Percentiles rank a stretch among this genome's conserved stretches.
These are phyloP conservation scores for Alternaria postmessia DNA, from an alignment of 2,329 filamentous ascomycete species.

Conservation along the genomic window DNA sequence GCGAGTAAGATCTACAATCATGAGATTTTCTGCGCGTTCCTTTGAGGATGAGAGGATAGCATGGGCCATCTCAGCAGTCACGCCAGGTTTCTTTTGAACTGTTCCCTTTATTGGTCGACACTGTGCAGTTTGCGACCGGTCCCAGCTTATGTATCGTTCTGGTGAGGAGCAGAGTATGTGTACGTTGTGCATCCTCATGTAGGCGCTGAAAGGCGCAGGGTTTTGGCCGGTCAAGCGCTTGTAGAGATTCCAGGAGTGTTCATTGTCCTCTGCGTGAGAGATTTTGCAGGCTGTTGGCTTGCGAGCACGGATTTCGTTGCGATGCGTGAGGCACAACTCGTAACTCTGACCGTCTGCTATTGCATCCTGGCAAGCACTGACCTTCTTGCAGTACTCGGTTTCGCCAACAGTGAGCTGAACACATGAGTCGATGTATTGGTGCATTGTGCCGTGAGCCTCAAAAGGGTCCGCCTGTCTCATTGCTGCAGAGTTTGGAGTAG, in stretches of 20 bases:
- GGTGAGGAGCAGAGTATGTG: slow-evolving; percentile 86
- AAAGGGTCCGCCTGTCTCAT: slow-evolving; percentile 40
- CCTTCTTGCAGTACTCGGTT: slow-evolving; percentile 68
- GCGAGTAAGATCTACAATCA: slow-evolving; percentile 97
- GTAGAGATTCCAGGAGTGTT: slow-evolving; percentile 72
- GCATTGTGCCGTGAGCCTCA: slow-evolving; percentile 36
- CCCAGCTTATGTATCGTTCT: slow-evolving; percentile 84
- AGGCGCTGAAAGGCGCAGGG: slow-evolving; percentile 86
- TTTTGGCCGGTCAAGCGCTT: slow-evolving; percentile 73
- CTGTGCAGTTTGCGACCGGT: slow-evolving; percentile 67
- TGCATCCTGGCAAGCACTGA: slow-evolving; percentile 72
- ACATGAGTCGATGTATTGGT: slow-evolving; percentile 40
- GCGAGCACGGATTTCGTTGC: slow-evolving; percentile 67
- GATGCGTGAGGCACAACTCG: slow-evolving; percentile 82
- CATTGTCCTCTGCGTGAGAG: slow-evolving; percentile 44
- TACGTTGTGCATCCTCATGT: slow-evolving; percentile 68
- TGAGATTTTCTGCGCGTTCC: slow-evolving; percentile 93
- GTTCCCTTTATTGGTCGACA: slow-evolving; percentile 98
- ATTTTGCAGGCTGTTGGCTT: slow-evolving; percentile 33
- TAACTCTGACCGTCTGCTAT: slow-evolving; percentile 84
- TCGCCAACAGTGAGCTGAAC: slow-evolving; percentile 19
- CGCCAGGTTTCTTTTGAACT: slow-evolving; percentile 75
- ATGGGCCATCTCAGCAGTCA: slow-evolving; percentile 76
- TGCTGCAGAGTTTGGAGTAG: slow-evolving; percentile 40
- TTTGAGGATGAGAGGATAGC: slow-evolving; percentile 80